These are phyloP conservation scores for Phylloporus gajari DNA, from an alignment of 1,284 basidiomycete genomes.

Conservation along the genomic window DNA sequence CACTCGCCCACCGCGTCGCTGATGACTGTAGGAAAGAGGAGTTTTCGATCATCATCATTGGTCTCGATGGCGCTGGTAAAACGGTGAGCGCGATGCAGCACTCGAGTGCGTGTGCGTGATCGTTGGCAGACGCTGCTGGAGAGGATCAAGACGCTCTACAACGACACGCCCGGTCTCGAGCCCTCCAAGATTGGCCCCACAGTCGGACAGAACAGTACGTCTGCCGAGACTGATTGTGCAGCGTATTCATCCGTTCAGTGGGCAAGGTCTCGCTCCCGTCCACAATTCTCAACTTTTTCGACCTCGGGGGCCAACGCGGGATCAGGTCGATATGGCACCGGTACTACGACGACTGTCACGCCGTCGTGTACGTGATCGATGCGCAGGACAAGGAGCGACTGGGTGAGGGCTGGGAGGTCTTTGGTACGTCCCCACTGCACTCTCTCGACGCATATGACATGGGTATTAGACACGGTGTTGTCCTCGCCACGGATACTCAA, in stretches of 20 bases:
- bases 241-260: conserved; percentile 57
- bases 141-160: conserved; percentile 92
- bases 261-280: conserved; percentile 92
- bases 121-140: conserved; percentile 81
- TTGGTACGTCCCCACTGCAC: conserved; percentile 67
- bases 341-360: conserved; percentile 95
- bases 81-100: conserved; percentile 65
- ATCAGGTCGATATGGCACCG: conserved; percentile 92
- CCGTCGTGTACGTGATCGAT: conserved; percentile 92
- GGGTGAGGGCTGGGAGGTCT: conserved; percentile 93
- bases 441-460: not conserved
- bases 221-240: conserved; percentile 7
- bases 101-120: not conserved
- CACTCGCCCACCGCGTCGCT: not conserved
- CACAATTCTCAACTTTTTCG: conserved; percentile 93
- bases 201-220: conserved; percentile 92
- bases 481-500: conserved; percentile 87
- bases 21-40: conserved; percentile 79
- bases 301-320: conserved; percentile 90
- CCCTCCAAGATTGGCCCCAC: conserved; percentile 94
- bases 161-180: conserved; percentile 82
- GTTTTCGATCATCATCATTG: conserved; percentile 93
- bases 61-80: conserved; percentile 90
- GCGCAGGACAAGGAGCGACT: conserved; percentile 87
- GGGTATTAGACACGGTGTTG: conserved; percentile 72